Conservation (phyloP, 106 monocot genomes). For the Triglochin maritima region DNA sequence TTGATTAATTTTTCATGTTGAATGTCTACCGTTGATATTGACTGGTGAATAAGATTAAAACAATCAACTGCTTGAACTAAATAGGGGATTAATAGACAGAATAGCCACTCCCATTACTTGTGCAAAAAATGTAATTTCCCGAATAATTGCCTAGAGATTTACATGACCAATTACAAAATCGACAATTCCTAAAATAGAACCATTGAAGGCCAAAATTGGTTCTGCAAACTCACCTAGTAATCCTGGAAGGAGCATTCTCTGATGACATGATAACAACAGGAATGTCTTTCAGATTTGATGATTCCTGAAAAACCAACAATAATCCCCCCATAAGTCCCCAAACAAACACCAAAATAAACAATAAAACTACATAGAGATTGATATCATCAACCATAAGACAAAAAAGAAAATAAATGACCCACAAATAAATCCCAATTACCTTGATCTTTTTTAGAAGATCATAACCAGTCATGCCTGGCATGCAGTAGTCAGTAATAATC, state of each 20-base stretch:
- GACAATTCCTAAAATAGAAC: not conserved
- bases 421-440: constrained; percentile 14
- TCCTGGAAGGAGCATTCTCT: constrained; percentile 76
- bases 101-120: no score
- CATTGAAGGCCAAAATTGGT: not conserved
- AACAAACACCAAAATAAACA: not conserved
- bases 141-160: no score
- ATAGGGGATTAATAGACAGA: no score
- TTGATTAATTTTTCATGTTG: no score
- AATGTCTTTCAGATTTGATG: constrained; percentile 54
- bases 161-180: not conserved
- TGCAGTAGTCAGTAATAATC: constrained; percentile 81
- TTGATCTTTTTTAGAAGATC: constrained; percentile 88
- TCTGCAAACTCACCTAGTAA: constrained; percentile 40
- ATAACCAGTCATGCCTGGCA: constrained; percentile 94
- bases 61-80: no score
- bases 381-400: not conserved
- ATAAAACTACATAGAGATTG: not conserved
- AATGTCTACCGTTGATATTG: no score
- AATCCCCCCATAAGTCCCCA: not conserved
- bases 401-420: constrained; percentile 6
- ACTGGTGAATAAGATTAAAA: no score
- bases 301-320: constrained; percentile 33
- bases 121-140: no score
- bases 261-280: constrained; percentile 98